These are phyloP conservation scores for Aspergillus hiratsukae DNA, from an alignment of 2,329 filamentous ascomycete genomes.

Conservation along the genomic window DNA sequence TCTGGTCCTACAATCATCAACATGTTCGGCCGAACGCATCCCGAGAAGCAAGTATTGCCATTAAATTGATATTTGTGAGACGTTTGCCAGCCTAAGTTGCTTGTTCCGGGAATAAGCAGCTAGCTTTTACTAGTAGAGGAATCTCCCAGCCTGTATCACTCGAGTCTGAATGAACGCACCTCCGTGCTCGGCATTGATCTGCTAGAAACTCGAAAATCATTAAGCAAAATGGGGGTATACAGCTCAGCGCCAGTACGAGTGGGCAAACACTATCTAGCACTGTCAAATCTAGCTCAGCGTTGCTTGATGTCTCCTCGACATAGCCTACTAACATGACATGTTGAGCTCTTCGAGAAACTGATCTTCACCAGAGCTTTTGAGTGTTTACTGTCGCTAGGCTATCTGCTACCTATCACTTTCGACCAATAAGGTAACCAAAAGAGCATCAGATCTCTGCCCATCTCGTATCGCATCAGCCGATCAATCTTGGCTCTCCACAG, in stretches of 20 bases:
- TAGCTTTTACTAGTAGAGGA: too few species aligned
- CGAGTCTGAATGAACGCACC: not conserved
- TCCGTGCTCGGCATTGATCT: not conserved
- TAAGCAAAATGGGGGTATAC: too few species aligned
- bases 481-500: not conserved
- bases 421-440: not conserved
- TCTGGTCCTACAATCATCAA: not conserved
- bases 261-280: too few species aligned
- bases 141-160: not conserved
- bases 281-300: not conserved
- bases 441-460: not conserved
- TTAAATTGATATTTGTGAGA: too few species aligned
- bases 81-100: too few species aligned
- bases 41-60: not conserved
- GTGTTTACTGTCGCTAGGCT: too few species aligned
- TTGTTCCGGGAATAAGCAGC: too few species aligned
- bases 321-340: too few species aligned
- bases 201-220: too few species aligned
- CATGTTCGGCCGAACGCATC: not conserved
- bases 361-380: too few species aligned
- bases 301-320: not conserved
- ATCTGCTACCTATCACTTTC: not conserved
- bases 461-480: not conserved
- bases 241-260: too few species aligned
- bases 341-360: too few species aligned